Evolutionary conservation across 78 protist species (phyloP).

Genomic region (Dictyostelium brefeldianum): DNA sequence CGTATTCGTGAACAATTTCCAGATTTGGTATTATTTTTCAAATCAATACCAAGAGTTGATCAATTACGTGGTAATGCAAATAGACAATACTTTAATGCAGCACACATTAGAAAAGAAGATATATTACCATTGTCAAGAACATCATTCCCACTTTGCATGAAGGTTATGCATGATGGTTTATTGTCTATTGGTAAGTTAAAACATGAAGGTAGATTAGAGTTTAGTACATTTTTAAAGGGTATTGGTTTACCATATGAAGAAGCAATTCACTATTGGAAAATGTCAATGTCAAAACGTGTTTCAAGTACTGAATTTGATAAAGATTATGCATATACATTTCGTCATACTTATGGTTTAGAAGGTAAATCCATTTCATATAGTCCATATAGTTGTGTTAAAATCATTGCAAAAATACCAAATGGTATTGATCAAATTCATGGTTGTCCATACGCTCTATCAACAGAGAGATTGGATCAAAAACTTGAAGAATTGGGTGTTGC

Average conservation of each 20-base stretch:
- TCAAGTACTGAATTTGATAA: slow-evolving; percentile 87
- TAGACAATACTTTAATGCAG: too few species aligned
- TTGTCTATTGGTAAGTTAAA: slow-evolving; percentile 74
- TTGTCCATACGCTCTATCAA: slow-evolving; percentile 39
- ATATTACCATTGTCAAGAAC: slow-evolving; percentile 44
- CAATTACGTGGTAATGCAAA: not conserved
- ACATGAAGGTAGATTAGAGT: slow-evolving; percentile 91
- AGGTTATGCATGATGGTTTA: slow-evolving; percentile 72
- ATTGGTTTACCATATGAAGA: slow-evolving; percentile 92
- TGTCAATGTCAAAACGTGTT: slow-evolving; percentile 80
- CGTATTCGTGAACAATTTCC: slow-evolving; percentile 16
- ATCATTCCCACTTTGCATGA: slow-evolving; percentile 94
- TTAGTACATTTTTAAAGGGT: slow-evolving; percentile 92
- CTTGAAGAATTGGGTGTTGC: slow-evolving; percentile 19
- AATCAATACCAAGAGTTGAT: slow-evolving; percentile 15
- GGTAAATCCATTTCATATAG: slow-evolving; percentile 89
- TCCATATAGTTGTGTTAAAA: slow-evolving; percentile 83
- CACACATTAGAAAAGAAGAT: not conserved
- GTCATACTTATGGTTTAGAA: slow-evolving; percentile 95
- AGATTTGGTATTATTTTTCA: slow-evolving; percentile 17
- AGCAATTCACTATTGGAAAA: slow-evolving; percentile 89
- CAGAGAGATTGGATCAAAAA: slow-evolving; percentile 27
- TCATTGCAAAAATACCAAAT: slow-evolving; percentile 46
- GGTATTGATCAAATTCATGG: slow-evolving; percentile 52
- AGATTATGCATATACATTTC: slow-evolving; percentile 87